These are phyloP conservation scores for Oryza nivara DNA, from an alignment of 176 grass and related monocot genomes.

Conservation along the genomic window DNA sequence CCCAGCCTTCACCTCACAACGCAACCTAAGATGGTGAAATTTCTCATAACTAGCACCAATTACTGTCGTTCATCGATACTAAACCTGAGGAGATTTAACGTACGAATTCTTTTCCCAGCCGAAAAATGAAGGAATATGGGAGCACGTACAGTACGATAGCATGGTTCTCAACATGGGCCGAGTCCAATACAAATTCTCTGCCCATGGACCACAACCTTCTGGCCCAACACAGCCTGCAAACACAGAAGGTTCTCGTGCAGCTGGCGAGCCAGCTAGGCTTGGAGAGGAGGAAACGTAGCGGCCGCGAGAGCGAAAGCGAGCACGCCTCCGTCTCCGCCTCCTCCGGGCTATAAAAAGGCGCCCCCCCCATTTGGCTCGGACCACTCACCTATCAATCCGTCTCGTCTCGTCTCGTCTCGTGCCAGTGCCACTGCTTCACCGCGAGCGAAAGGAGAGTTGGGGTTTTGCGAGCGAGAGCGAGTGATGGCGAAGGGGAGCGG, in stretches of 20 bases:
- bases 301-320: neutral
- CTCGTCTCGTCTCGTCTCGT: neutral
- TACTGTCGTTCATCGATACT: no score
- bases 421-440: neutral
- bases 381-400: neutral
- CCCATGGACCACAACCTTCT: neutral
- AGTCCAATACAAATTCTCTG: neutral
- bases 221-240: neutral
- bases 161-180: neutral
- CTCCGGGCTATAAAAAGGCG: neutral
- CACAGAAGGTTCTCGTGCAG: no score
- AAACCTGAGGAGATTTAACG: no score
- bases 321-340: neutral
- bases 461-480: neutral
- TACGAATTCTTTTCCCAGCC: neutral
- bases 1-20: no score
- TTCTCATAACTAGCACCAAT: no score
- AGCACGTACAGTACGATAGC: rapidly evolving
- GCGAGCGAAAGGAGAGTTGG: neutral
- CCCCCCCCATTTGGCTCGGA: no score
- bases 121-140: neutral
- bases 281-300: no score
- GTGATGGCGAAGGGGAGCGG: neutral
- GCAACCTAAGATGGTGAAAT: no score
- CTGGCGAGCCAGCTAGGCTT: no score